A percentile compares a stretch with the other conserved stretches of the same genome.
Evolutionary conservation across 352 stramenopile genomes (phyloP).

Genomic region (Phytopythium cucurbitacearum): DNA sequence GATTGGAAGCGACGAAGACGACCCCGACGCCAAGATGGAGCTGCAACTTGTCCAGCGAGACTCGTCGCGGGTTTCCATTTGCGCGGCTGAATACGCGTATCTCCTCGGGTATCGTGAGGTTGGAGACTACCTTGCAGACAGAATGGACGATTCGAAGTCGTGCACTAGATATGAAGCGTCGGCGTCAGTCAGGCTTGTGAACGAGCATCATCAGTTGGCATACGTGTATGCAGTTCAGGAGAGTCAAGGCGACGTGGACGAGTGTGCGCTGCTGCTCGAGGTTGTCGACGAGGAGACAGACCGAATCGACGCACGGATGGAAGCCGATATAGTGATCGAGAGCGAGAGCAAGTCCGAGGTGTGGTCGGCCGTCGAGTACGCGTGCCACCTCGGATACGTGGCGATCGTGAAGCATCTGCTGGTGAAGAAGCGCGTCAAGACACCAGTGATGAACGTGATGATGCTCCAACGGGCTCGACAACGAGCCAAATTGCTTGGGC

Average conservation of each 20-base stretch:
- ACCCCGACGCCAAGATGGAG: no score
- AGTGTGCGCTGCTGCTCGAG: slow-evolving; percentile 6
- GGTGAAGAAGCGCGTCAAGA: slow-evolving; percentile 1
- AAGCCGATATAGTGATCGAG: slow-evolving; percentile 7
- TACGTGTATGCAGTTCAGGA: slow-evolving; percentile 11
- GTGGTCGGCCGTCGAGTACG: slow-evolving; percentile 16
- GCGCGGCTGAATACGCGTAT: background rate
- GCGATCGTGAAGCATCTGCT: slow-evolving; percentile 19
- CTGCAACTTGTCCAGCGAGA: no score
- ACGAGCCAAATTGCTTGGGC: no score
- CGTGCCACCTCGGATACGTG: slow-evolving; percentile 12
- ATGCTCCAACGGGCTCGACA: background rate
- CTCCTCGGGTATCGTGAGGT: background rate
- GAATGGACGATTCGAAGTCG: background rate
- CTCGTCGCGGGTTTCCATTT: no score
- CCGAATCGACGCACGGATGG: slow-evolving; percentile 6
- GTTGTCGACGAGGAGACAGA: slow-evolving; percentile 12
- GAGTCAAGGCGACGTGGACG: slow-evolving; percentile 3
- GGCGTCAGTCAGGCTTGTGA: background rate
- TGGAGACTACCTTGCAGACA: background rate
- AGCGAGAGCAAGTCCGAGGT: background rate
- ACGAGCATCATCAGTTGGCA: slow-evolving; percentile 1
- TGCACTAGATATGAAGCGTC: no score
- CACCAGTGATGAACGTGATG: slow-evolving; percentile 1
- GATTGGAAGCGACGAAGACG: no score